Evolutionary conservation across 106 monocot genomes (phyloP).

Genomic region (Vanilla planifolia): DNA sequence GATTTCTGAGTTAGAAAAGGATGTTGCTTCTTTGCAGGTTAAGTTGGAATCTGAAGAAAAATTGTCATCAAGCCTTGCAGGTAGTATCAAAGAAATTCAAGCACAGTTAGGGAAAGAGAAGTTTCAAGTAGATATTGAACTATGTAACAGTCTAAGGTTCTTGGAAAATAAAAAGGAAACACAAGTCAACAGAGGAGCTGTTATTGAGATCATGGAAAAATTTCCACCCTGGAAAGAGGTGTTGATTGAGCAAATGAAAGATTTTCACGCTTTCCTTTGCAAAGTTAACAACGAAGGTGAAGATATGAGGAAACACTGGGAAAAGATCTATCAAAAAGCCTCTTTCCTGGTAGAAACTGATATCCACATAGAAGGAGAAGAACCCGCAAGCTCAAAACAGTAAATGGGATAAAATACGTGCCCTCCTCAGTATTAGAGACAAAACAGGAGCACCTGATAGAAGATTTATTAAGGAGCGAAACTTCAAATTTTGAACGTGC

Average conservation of each 20-base stretch:
- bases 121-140: constrained; percentile 23
- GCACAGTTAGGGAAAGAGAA: constrained; percentile 19
- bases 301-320: constrained; percentile 22
- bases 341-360: neutral
- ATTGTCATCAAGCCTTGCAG: constrained; percentile 12
- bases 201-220: constrained; percentile 10
- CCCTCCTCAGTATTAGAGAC: constrained; percentile 7
- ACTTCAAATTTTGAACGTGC: constrained; percentile 21
- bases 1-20: constrained; percentile 36
- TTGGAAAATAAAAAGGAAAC: constrained; percentile 21
- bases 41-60: constrained; percentile 26
- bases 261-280: constrained; percentile 18
- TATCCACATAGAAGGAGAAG: constrained; percentile 5
- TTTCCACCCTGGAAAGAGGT: constrained; percentile 24
- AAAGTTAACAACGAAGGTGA: constrained; percentile 22
- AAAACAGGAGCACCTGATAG: constrained; percentile 22
- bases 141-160: constrained; percentile 14
- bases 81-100: constrained; percentile 19
- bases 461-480: constrained; percentile 54
- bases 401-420: constrained; percentile 2
- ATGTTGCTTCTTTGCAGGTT: constrained; percentile 10
- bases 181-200: constrained; percentile 14
- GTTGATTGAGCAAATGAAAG: constrained; percentile 18
- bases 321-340: constrained; percentile 25
- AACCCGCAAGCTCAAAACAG: constrained; percentile 8